Evolutionary conservation across 331 rosid genomes (phyloP), one percentile per base, ranked within the genome.

Genomic region (Erythrophleum ivorense): DNA sequence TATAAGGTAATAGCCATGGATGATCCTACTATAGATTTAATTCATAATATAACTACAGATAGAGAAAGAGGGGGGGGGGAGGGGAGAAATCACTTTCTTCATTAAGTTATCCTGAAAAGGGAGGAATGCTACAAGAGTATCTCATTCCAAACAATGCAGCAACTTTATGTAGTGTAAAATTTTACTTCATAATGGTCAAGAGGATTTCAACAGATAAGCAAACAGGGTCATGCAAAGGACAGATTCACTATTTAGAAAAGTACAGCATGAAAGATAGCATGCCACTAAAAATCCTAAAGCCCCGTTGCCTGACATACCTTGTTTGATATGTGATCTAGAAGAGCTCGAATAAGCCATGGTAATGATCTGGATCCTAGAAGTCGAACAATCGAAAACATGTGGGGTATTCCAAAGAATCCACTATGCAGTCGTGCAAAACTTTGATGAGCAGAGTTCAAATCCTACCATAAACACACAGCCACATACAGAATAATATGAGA

Each of bases 351-450:
- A 75, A 95, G 93, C 99, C 99, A 93, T 15, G 98, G 99, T 88
- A 95, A 89, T 83, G 99, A 93, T 88, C 98, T 91, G 74, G 99
- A 91, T 80, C 99, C 99, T 76, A 95, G 77, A 77, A 95, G 93
- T 87, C 90, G 91, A 71, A 85, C 93, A 82, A 90, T 84, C 46
- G 98, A 91, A 85, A 89, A 90, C 92, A 93, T 91, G 88, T 95
- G 98, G 76, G 98, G 95, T 78, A 91, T 87, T 84, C 99, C 99
- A 86, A 93, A 95, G 89, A 95, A 95, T 80, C 99, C 99, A 87
- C 97, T 81, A 87, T 95, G 99, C 86, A 95, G 80, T 71, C 98
- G 93, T 29, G 94, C 96, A 88, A 91, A 89, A 93, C 98, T 95
- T 80, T 95, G 99, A 89, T 95, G 99, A 75, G 99, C 98, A 83